Base-by-base conservation (phyloP, 1,284 basidiomycete species). In the Ganoderma leucocontextum region DNA sequence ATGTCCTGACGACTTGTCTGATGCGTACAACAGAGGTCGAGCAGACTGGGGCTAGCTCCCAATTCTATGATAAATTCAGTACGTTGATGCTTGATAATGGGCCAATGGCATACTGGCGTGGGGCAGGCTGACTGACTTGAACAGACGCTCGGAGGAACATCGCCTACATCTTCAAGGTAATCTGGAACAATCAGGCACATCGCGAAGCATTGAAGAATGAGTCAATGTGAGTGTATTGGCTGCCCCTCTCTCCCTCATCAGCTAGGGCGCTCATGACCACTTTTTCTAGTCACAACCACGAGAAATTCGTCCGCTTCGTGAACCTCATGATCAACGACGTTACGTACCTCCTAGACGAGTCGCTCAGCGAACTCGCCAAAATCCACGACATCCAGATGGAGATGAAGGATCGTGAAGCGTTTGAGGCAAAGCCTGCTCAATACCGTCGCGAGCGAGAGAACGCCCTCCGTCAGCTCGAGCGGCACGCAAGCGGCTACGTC, bases 261-360 rank as follows among this genome's bases (percentile, higher is more conserved):
- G 19, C 29, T 29, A 9, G 19, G 47, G 9, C 25, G 12, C n/a
- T 52, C 47, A 52, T 5, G 47, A 52, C 9, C 29, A 19, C 22
- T 39, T 60, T 25, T 39, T 60, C 62, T 70, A 96, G 94, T 68
- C 89, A 95, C 42, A 75, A 78, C 75, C 91, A 93, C 65, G 95
- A 97, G 72, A 93, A 94, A 78, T 98, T 98, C 78, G 92, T 99
- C 70, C 92, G 94, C 64, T 99, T 99, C 80, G 90, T 96, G 81
- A 99, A 99, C 81, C 86, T 99, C 75, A 93, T 99, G 88, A 98
- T 99, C 86, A 99, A 98, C 86, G 98, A 99, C 77, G 96, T 98
- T 58, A 99, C 98, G 1, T 99, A 96, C 81, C 91, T 99, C 70
- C 91, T 99, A 84, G 97, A 99, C 78, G 98, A 99, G 77, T 97